These are phyloP conservation scores for Citrus sinensis DNA, from an alignment of 345 rosid species.

Conservation along the genomic window DVS_A1.0 CM039163.1:48020001-48020500, in stretches of 20 bases:
- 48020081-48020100: background rate
- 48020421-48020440: no score
- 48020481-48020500: rapidly evolving
- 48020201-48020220: background rate
- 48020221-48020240: background rate
- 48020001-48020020: background rate
- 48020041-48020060: background rate
- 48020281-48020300: background rate
- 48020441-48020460: rapidly evolving
- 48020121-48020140: background rate
- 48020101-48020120: slow-evolving; percentile 31
- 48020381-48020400: no score
- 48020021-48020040: slow-evolving; percentile 13
- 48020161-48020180: background rate
- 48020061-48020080: background rate
- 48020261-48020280: background rate
- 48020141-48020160: background rate
- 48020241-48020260: background rate
- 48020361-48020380: background rate
- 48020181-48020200: background rate
- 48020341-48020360: background rate
- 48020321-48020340: background rate
- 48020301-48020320: background rate
- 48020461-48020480: no score
- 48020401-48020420: rapidly evolving